phyloP scores from a whole-genome alignment of 2,329 filamentous ascomycete genomes.

The Cylindrodendrum hubeiense region DNA sequence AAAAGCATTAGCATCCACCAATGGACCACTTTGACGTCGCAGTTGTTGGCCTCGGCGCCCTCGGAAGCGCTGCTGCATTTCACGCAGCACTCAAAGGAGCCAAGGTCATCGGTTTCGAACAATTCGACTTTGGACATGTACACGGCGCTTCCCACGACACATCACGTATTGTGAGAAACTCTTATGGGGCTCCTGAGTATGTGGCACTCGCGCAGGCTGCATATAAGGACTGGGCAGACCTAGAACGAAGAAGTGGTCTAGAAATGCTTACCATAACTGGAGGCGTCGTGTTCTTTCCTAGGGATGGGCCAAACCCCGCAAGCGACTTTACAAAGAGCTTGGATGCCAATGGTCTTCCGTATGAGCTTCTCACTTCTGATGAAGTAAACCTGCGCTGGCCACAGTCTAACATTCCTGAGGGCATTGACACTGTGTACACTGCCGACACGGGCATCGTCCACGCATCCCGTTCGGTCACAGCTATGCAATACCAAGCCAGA shows the following conservation, averaged over 20 bases:
- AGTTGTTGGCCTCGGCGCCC: conserved; percentile 16
- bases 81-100: conserved; percentile 36
- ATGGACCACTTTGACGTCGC: conserved; percentile 17
- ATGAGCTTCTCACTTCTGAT: conserved; percentile 33
- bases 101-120: conserved; percentile 40
- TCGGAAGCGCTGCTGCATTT: conserved; percentile 35
- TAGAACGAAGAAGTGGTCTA: conserved; percentile 33
- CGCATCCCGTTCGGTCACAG: conserved; percentile 12
- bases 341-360: conserved; percentile 29
- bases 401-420: conserved; percentile 28
- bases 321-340: conserved; percentile 24
- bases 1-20: not conserved
- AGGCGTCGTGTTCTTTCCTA: conserved; percentile 39
- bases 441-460: conserved; percentile 40
- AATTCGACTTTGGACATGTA: conserved; percentile 42
- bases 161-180: conserved; percentile 40
- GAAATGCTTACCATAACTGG: conserved; percentile 39
- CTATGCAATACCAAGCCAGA: not conserved
- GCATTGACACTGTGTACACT: conserved; percentile 37
- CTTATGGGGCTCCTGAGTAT: conserved; percentile 38
- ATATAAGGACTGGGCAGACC: conserved; percentile 40
- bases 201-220: conserved; percentile 38
- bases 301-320: conserved; percentile 7
- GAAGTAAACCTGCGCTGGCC: conserved; percentile 38
- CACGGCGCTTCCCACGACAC: conserved; percentile 43